Conservation (phyloP, 768 basidiomycete species). For the Lactifluus hygrophoroides region DNA sequence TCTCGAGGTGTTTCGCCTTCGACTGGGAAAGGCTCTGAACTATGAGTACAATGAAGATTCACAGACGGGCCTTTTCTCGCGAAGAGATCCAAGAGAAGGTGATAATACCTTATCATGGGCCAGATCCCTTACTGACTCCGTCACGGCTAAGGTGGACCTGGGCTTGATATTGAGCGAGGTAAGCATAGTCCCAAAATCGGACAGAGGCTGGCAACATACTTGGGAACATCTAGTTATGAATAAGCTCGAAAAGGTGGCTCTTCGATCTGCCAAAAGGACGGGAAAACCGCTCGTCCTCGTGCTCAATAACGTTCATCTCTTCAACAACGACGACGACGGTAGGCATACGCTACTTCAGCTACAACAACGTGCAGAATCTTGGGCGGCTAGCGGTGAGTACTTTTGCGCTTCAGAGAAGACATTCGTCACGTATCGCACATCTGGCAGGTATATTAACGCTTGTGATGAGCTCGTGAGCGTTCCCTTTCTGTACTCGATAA, state of each 20-base stretch:
- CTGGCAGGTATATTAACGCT: conserved; percentile 61
- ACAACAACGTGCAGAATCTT: conserved; percentile 78
- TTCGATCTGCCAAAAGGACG: conserved; percentile 46
- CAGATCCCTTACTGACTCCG: conserved; percentile 8
- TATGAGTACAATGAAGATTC: conserved; percentile 83
- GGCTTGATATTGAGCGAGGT: conserved; percentile 79
- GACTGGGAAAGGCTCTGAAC: conserved; percentile 78
- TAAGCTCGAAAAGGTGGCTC: conserved; percentile 80
- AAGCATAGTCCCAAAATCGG: not conserved
- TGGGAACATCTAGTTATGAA: conserved; percentile 45
- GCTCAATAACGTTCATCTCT: conserved; percentile 71
- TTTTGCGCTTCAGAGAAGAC: not conserved
- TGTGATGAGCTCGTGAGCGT: conserved; percentile 64
- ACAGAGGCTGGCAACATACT: not conserved
- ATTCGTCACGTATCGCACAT: conserved; percentile 9
- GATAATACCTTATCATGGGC: not conserved
- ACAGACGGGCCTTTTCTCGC: conserved; percentile 71
- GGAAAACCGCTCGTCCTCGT: conserved; percentile 70
- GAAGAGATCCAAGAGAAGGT: conserved; percentile 79
- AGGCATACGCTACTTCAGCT: conserved; percentile 74
- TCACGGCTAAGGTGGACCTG: conserved; percentile 45
- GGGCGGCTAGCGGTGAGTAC: conserved; percentile 66
- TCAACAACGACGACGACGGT: conserved; percentile 71
- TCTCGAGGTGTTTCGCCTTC: conserved; percentile 76
- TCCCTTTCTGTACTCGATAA: not conserved